Base-by-base conservation (phyloP, 2,329 filamentous ascomycete genomes). In the Colletotrichum chrysophilum region DNA sequence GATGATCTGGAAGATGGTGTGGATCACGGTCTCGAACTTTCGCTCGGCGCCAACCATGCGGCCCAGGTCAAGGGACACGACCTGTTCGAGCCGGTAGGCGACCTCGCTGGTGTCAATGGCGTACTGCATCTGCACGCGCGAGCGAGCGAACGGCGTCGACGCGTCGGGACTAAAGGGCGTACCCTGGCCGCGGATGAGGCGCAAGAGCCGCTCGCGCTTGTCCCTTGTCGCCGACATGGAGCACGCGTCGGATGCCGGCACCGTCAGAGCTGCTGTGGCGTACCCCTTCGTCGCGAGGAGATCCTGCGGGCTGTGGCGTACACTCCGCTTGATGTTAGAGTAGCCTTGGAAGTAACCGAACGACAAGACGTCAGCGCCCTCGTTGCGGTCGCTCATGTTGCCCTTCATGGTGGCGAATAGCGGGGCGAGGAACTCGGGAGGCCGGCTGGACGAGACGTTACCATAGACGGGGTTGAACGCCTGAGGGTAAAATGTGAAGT, bases 331-430 rank as follows among this genome's bases (percentile, higher is more conserved):
- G 12, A 76, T 70, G 56, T 71, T 76, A 3, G 66, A 77, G 64
- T 77, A 77, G 26, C 64, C 73, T 24, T 77, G 28, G 61, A 76
- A 76, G 28, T 70, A 76, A n/a, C 76, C 36, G 21, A 77, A 77
- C 5, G 56, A 74, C 7, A 76, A 30, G 6, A 77, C 65, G 24
- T 77, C 38, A 6, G 58, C 38, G 30, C 70, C 73, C 36, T 77
- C 38, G 32, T 76, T 76, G 5, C 52, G 58, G 55, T 43, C 14
- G 34, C 62, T 72, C 14, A 72, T 67, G 7, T 67, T 67, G 8
- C 61, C 60, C n/a, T 56, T 26, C n/a, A 71, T 71, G 14, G 38
- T 21, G 5, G 43, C 13, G 14, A 34, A 48, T 4, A 66, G 62
- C 5, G 43, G 58, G 21, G 36, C 9, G 18, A 72, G 55, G 26